Evolutionary conservation across 106 monocot species (phyloP), one percentile per base, ranked within the genome.

Genomic region (Dendrobium nobile): DNA sequence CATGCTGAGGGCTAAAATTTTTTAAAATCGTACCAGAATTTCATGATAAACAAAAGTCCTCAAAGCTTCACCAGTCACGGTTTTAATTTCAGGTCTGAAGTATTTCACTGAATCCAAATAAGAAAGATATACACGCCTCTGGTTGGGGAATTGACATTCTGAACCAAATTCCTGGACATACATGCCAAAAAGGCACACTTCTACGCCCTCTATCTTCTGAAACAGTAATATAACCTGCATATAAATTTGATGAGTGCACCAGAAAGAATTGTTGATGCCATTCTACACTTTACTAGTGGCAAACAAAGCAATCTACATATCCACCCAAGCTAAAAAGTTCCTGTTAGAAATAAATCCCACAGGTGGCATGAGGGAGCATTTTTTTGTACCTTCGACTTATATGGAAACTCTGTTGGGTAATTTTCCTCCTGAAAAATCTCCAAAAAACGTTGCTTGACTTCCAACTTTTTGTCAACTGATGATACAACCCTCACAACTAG

Each of bases 111-210:
- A 95, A 72, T 95, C 95, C 56, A 95, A 80, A 81, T 95, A 95
- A 47, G 95, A 95, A 41, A 95, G 86, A 83, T 95, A 95, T 77
- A 93, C 95, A 73, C 95, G 95, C 20, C 95, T 79, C 73, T 92
- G 92, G 78, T 95, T 95, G 10, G 95, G 95, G 61, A 89, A 91
- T 26, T 76, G 73, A 74, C 87, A 89, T 85, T 95, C 95, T 58
- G 95, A 88, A 55, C 95, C 95, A 82, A 93, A 95, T 81, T 95
- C 95, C 82, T 95, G 95, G 27, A 95, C 92, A 82, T 95, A 95
- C 95, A 95, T 95, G 58, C 95, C 95, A 88, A 95, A 95, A 2
- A 95, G 87, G 83, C 95, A 95, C 6, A 95, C 95, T 89, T 95
- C 95, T 45, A 95, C 95, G 79, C 95, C 95, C 81, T 95, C 95